These are phyloP conservation scores for Talaromyces rugulosus DNA, from an alignment of 2,329 filamentous ascomycete species.

Conservation along the genomic window DNA sequence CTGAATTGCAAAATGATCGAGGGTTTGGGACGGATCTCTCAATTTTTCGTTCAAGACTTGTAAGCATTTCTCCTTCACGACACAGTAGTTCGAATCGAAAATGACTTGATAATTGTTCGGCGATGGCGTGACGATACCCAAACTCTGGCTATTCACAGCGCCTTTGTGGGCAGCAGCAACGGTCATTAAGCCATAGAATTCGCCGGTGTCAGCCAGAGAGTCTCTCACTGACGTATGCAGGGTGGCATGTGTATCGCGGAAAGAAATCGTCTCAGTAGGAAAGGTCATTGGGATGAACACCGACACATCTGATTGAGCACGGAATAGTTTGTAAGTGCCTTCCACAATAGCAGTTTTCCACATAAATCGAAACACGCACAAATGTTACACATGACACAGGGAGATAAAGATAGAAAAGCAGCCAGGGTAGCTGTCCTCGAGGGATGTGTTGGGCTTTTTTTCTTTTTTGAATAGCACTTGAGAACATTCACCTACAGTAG, in stretches of 20 bases:
- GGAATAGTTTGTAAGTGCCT: conserved; percentile 15
- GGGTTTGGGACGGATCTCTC: conserved; percentile 21
- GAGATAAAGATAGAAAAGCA: background rate
- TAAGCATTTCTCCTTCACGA: conserved; percentile 35
- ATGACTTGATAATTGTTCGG: conserved; percentile 18
- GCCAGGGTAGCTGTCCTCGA: background rate
- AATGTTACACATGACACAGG: background rate
- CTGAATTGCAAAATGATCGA: conserved; percentile 32
- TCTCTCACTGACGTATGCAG: conserved; percentile 28
- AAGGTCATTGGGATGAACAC: conserved; percentile 39
- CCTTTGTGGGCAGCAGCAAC: conserved; percentile 38
- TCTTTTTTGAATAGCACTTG: background rate
- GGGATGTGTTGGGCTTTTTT: background rate
- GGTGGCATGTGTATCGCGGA: conserved; percentile 18
- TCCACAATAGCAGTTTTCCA: background rate
- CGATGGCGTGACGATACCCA: conserved; percentile 18
- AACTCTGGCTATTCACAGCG: conserved; percentile 23
- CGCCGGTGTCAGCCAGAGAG: conserved; percentile 31
- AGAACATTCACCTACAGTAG: conserved; percentile 27
- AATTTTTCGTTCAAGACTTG: conserved; percentile 30
- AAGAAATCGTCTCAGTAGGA: conserved; percentile 26
- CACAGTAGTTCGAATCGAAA: conserved; percentile 33
- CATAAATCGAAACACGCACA: background rate
- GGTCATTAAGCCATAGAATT: conserved; percentile 37
- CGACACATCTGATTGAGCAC: conserved; percentile 22